These are phyloP conservation scores for Calonectria pteridis DNA, from an alignment of 2,329 filamentous ascomycete genomes.

Conservation along the genomic window DNA sequence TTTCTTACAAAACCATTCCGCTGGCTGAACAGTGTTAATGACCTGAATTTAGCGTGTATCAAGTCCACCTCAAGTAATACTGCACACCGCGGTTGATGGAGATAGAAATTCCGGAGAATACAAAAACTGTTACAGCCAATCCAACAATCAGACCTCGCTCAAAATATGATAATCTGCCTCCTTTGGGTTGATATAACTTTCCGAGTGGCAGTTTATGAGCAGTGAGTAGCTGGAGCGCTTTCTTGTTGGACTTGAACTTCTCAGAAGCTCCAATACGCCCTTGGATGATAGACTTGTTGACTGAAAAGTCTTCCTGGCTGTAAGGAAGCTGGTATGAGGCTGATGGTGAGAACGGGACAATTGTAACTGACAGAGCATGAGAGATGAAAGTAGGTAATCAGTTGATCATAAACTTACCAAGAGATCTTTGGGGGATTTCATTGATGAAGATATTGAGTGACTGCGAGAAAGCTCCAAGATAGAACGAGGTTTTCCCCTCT, in stretches of 20 bases:
- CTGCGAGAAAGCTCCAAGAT: not conserved
- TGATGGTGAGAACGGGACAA: not conserved
- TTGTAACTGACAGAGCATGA: not conserved
- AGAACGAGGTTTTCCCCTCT: not conserved
- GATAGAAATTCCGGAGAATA: not conserved
- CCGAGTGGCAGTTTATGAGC: not conserved
- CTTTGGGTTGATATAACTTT: not conserved
- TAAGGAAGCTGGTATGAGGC: not conserved
- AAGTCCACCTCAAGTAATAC: not conserved
- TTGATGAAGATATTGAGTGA: slow-evolving; percentile 1
- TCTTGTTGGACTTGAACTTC: no score
- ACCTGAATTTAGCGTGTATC: no score
- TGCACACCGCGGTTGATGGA: not conserved
- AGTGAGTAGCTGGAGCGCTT: not conserved
- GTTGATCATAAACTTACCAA: not conserved
- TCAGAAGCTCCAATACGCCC: not conserved
- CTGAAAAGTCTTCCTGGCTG: not conserved
- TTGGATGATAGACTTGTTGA: not conserved
- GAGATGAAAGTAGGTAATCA: not conserved
- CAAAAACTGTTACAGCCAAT: not conserved
- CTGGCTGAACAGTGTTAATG: no score
- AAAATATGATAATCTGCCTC: not conserved
- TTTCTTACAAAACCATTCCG: no score
- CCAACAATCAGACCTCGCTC: not conserved
- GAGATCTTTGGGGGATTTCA: not conserved